Conservation (phyloP, 352 stramenopile genomes). For the Globisporangium lucens region DNA sequence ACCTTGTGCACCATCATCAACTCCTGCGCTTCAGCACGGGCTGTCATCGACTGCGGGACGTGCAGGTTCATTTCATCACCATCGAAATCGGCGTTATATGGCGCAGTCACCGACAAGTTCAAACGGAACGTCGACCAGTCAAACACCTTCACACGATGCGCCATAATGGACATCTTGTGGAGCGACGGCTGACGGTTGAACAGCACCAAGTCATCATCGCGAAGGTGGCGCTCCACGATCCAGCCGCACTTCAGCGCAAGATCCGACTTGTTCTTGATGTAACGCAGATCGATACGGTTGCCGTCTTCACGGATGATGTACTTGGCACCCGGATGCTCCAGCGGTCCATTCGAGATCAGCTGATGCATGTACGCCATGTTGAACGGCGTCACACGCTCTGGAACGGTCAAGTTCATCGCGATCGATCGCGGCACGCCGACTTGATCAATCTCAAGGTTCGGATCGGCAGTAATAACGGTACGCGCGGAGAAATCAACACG, state of each 20-base stretch:
- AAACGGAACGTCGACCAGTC: constrained; percentile 99
- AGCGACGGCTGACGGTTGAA: constrained; percentile 99
- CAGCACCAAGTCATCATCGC: constrained; percentile 98
- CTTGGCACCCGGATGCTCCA: constrained; percentile 96
- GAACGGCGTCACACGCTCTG: constrained; percentile 98
- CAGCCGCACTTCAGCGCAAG: constrained; percentile 95
- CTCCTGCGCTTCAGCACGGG: constrained; percentile 95
- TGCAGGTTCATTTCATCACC: constrained; percentile 99
- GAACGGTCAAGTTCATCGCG: constrained; percentile 98
- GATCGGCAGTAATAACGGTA: constrained; percentile 99
- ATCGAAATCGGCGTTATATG: constrained; percentile 99
- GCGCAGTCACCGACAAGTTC: constrained; percentile 97
- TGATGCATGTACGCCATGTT: constrained; percentile 96
- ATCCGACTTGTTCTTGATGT: constrained; percentile 97
- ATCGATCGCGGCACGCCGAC: constrained; percentile 98
- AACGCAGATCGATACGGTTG: constrained; percentile 97
- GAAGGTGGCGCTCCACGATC: constrained; percentile 98
- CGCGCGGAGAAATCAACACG: constrained; percentile 99
- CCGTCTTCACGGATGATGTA: constrained; percentile 98
- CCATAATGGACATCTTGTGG: constrained; percentile 99
- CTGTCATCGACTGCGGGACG: constrained; percentile 96
- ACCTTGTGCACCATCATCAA: constrained; percentile 99
- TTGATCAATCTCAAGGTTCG: constrained; percentile 99
- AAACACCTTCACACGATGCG: constrained; percentile 98
- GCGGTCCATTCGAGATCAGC: constrained; percentile 95